Evolutionary conservation across 768 basidiomycete species (phyloP), one percentile per base, ranked within the genome.

Genomic region (Mycena vitilis): DNA sequence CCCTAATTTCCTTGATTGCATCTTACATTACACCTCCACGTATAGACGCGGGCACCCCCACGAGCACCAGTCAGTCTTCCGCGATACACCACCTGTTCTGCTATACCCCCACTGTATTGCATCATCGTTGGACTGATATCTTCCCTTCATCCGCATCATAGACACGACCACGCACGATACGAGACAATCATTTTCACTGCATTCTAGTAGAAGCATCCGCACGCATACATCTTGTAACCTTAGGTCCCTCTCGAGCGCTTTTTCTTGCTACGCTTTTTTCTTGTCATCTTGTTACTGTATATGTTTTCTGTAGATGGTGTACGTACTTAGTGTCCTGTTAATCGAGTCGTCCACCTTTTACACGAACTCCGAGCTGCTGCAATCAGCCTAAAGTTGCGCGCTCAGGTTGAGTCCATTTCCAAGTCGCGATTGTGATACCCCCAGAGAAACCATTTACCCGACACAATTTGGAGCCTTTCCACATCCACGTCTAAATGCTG

Each of bases 121-220:
- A 69, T 63, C 54, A 59, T 76, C 75, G 76, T 77, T 78, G 74
- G 74, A 77, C 73, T 75, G 75, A 76, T 76, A 72, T 65, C 56
- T 42, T 56, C 53, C 30, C 30, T 65, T 44, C 62, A 59, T 59
- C 56, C 49, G 36, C 71, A 74, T 69, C 69, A 72, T 77, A 76
- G 72, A 76, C 67, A 71, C 64, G 71, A 66, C 55, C 63, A 47
- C 70, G 75, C 61, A 71, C 64, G 69, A 66, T 55, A 55, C 88
- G 87, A 88, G 87, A 87, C 86, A 87, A 82, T 87, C 71, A 53
- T 65, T 64, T 52, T 44, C 37, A 69, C 53, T 61, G 65, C 65
- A 66, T 70, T 63, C 9, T 68, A 71, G 70, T 68, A 71, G 70
- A 64, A 90, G 88, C 89, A 89, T 88, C 87, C 87, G 87, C 88